phyloP scores from a whole-genome alignment of 805 yeast species.

The Saccharomycopsis fodiens region DNA sequence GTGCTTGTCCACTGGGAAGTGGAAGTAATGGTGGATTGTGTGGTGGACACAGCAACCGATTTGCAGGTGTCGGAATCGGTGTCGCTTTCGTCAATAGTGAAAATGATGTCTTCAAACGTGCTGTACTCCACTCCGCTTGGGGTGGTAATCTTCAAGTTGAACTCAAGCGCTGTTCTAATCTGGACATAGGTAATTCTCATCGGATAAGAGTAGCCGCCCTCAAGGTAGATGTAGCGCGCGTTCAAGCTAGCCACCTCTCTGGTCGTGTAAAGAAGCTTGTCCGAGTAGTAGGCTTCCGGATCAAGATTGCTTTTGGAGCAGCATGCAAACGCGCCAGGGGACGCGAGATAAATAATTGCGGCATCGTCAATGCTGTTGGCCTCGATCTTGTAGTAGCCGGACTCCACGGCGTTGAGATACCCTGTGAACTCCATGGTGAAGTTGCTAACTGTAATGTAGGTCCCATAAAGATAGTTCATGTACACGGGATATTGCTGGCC shows the following conservation, averaged over 20 bases:
- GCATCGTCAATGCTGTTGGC: slow-evolving; percentile 27
- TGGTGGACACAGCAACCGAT: neutral
- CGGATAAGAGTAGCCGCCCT: slow-evolving; percentile 28
- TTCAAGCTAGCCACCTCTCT: slow-evolving; percentile 13
- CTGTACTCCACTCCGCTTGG: slow-evolving; percentile 22
- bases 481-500: neutral
- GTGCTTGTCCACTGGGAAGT: slow-evolving; percentile 5
- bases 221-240: slow-evolving; percentile 16
- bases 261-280: slow-evolving; percentile 5
- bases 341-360: slow-evolving; percentile 27
- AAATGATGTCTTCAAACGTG: slow-evolving; percentile 7
- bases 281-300: slow-evolving; percentile 4
- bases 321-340: slow-evolving; percentile 28
- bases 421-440: slow-evolving; percentile 24
- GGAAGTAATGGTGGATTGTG: slow-evolving; percentile 3
- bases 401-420: slow-evolving; percentile 24
- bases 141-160: slow-evolving; percentile 21
- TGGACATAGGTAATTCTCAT: slow-evolving; percentile 26
- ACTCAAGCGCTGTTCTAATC: slow-evolving; percentile 20
- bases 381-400: slow-evolving; percentile 27
- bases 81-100: slow-evolving; percentile 4
- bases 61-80: slow-evolving; percentile 1
- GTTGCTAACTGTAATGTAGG: slow-evolving; percentile 20
- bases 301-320: slow-evolving; percentile 23
- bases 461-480: slow-evolving; percentile 10